A percentile compares a stretch with the other conserved stretches of the same genome.
Conservation (phyloP, 192 early-diverging fungal genomes). For the Mortierella antarctica region DNA sequence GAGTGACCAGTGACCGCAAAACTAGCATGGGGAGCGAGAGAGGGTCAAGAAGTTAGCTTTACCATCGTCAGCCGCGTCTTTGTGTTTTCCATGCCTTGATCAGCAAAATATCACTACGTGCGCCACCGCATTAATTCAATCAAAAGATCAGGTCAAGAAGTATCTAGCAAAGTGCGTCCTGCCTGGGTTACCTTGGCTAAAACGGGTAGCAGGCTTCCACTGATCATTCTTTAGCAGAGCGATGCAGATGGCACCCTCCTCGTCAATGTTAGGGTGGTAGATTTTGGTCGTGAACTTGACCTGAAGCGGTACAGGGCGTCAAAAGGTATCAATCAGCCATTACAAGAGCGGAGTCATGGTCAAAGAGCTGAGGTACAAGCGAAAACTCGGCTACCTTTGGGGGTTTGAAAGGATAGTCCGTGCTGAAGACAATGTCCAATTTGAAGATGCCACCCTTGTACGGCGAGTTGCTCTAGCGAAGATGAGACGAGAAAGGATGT, state of each 20-base stretch:
- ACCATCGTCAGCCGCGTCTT: too few species aligned
- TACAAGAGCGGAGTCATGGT: not conserved
- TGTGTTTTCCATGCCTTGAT: too few species aligned
- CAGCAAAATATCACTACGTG: too few species aligned
- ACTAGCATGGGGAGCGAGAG: slow-evolving; percentile 49
- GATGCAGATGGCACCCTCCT: slow-evolving; percentile 84
- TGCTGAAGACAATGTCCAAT: slow-evolving; percentile 73
- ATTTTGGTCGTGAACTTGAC: slow-evolving; percentile 81
- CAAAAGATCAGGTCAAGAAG: slow-evolving; percentile 12
- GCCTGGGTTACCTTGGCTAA: slow-evolving; percentile 63
- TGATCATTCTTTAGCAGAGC: slow-evolving; percentile 80
- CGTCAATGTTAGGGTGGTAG: slow-evolving; percentile 87
- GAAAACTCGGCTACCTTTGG: slow-evolving; percentile 62
- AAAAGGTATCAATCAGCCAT: not conserved
- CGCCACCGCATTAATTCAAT: too few species aligned
- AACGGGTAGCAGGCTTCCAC: slow-evolving; percentile 87
- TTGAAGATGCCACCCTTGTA: slow-evolving; percentile 81
- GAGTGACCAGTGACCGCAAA: slow-evolving; percentile 66
- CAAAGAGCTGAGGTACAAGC: not conserved
- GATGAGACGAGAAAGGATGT: not conserved
- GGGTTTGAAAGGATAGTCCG: slow-evolving; percentile 87
- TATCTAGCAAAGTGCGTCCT: not conserved
- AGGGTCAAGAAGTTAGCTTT: too few species aligned
- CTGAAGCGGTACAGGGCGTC: slow-evolving; percentile 26
- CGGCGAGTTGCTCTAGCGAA: slow-evolving; percentile 60